Evolutionary conservation across 768 basidiomycete genomes (phyloP), one percentile per base, ranked within the genome.

Genomic region (Melanogaster broomeanus): DNA sequence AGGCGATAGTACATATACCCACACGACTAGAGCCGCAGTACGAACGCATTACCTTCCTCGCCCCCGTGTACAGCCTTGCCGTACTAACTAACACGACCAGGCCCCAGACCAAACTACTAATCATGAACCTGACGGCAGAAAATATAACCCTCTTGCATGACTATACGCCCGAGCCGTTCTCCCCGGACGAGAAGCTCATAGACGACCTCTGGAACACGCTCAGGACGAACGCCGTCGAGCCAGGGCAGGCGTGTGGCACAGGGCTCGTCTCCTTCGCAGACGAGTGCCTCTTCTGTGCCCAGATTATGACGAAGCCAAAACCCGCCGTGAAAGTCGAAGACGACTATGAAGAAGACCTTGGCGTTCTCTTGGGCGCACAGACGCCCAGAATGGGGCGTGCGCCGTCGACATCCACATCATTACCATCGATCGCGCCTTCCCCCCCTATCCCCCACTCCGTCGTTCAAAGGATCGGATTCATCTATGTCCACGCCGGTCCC

Each of bases 241-340:
- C 68, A 6, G 41, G 51, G 15, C 69, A 71, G 45, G 60, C 57
- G 6, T 52, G 65, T 3, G 31, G 48, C 11, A 61, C 61, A n/a
- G 45, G 49, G 12, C 35, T 69, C 10, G 1, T 21, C 37, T 60
- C 61, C 27, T 69, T 69, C 27, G 56, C 55, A 39, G 60, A 64
- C 33, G 69, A 69, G 6, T 69, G 68, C 46, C 59, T 69, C 21
- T 46, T 71, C 27, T 69, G 51, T 13, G 61, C 68, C 19, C 42
- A 53, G 13, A 63, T 69, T 21, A 18, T 51, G 34, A 37, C 10
- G 41, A 55, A 55, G 4, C 3, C 0, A 8, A 19, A 38, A 3
- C 0, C 4, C 18, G 2, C 11, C 3, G 16, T 19, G 12, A 6
- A 25, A 28, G 28, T 30, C 1, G 31, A 27, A 12, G 7, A n/a